These are phyloP conservation scores for Penicillium longicatenatum DNA, from an alignment of 495 filamentous ascomycete species.

Conservation along the genomic window DNA sequence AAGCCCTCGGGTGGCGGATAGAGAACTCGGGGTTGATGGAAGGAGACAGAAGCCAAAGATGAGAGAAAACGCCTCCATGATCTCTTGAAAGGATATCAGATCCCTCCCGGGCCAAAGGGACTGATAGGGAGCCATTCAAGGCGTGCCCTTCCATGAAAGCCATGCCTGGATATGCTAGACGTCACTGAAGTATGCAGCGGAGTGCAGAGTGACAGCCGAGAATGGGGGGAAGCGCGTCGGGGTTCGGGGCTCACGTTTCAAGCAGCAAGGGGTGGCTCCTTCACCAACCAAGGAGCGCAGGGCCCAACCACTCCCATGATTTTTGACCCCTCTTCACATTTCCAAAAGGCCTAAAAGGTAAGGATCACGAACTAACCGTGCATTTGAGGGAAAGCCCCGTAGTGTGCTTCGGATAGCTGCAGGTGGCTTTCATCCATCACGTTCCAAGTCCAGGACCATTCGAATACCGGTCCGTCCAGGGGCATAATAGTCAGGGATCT, in stretches of 20 bases:
- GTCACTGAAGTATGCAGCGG: conserved; percentile 45
- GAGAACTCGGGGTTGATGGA: conserved; percentile 17
- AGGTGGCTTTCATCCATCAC: conserved; percentile 31
- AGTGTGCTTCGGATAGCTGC: conserved; percentile 15
- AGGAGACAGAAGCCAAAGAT: conserved; percentile 20
- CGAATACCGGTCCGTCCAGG: conserved; percentile 56
- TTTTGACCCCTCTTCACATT: conserved; percentile 25
- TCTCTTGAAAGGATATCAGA: conserved; percentile 23
- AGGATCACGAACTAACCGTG: conserved; percentile 24
- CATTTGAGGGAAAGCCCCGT: conserved; percentile 7
- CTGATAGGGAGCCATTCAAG: conserved; percentile 39
- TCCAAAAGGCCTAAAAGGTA: conserved; percentile 17
- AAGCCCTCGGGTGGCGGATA: conserved; percentile 11
- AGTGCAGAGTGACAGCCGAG: conserved; percentile 35
- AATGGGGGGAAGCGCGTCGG: conserved; percentile 26
- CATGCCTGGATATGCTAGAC: conserved; percentile 51
- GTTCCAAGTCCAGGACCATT: conserved; percentile 52
- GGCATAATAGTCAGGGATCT: conserved; percentile 59
- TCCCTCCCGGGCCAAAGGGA: conserved; percentile 39
- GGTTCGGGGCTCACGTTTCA: conserved; percentile 35
- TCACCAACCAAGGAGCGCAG: conserved; percentile 29
- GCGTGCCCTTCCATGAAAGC: conserved; percentile 42
- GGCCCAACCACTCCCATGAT: conserved; percentile 29
- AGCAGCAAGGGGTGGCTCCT: conserved; percentile 44
- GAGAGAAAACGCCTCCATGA: conserved; percentile 23